These are phyloP conservation scores for Viscum album DNA, from an alignment of 177 flowering plant species.

Conservation along the genomic window DNA sequence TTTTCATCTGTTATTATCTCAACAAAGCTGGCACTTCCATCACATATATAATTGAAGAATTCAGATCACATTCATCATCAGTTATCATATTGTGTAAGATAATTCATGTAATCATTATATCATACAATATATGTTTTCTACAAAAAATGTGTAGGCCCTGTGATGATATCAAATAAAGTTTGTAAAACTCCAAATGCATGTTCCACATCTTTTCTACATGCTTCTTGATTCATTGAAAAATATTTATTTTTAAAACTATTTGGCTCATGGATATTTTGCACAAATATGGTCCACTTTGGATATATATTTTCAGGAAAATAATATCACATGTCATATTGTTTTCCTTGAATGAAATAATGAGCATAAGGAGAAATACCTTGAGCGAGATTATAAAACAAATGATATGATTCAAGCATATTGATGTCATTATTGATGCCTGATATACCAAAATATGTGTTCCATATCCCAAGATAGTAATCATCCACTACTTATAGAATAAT, in stretches of 20 bases:
- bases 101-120: constrained; percentile 1
- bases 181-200: too few species aligned
- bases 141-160: too few species aligned
- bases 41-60: background rate
- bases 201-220: too few species aligned
- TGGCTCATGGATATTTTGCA: constrained; percentile 3
- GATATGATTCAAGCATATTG: background rate
- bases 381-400: background rate
- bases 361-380: background rate
- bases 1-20: background rate
- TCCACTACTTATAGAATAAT: too few species aligned
- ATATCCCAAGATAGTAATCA: too few species aligned
- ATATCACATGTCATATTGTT: too few species aligned
- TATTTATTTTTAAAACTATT: too few species aligned
- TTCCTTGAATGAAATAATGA: background rate
- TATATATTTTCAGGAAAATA: too few species aligned
- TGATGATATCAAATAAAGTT: too few species aligned
- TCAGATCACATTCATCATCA: background rate
- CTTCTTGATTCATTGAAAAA: too few species aligned
- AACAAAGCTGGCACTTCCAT: background rate
- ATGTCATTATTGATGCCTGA: constrained; percentile 7
- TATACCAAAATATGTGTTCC: too few species aligned
- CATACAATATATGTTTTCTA: background rate
- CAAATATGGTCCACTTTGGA: background rate
- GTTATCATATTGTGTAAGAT: constrained; percentile 5